Evolutionary conservation across 192 early-diverging fungal genomes (phyloP).

Genomic region (Pilobolus umbonatus): DNA sequence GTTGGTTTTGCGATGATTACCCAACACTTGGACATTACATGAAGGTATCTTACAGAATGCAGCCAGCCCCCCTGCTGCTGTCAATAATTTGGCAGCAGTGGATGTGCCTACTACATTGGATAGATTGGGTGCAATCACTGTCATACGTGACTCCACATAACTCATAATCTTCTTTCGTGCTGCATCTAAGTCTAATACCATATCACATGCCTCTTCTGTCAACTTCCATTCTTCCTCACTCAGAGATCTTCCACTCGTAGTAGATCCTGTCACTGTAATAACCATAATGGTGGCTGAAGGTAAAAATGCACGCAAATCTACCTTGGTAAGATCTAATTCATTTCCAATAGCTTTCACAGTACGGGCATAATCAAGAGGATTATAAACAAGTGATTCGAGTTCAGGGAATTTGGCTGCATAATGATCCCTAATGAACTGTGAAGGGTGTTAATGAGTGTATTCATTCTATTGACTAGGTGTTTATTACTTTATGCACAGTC

Average conservation of each 20-base stretch:
- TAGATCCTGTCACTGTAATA: constrained; percentile 85
- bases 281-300: constrained; percentile 86
- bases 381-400: constrained; percentile 83
- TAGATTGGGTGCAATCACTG: constrained; percentile 90
- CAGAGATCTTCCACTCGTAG: constrained; percentile 69
- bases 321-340: constrained; percentile 73
- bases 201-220: constrained; percentile 77
- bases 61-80: constrained; percentile 84
- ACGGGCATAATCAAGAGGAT: constrained; percentile 84
- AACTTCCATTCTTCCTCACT: constrained; percentile 53
- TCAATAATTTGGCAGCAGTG: constrained; percentile 87
- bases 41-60: constrained; percentile 85
- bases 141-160: constrained; percentile 91
- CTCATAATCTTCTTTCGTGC: constrained; percentile 74
- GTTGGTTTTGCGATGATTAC: constrained; percentile 44
- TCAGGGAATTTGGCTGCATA: constrained; percentile 89
- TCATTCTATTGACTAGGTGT: neutral
- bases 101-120: constrained; percentile 80
- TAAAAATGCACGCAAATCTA: constrained; percentile 74
- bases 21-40: constrained; percentile 71
- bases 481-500: constrained; percentile 74
- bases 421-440: constrained; percentile 82
- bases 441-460: neutral
- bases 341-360: constrained; percentile 80
- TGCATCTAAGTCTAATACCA: constrained; percentile 65